Conservation (phyloP, 2,329 filamentous ascomycete genomes). For the Ophiobolus disseminans region DNA sequence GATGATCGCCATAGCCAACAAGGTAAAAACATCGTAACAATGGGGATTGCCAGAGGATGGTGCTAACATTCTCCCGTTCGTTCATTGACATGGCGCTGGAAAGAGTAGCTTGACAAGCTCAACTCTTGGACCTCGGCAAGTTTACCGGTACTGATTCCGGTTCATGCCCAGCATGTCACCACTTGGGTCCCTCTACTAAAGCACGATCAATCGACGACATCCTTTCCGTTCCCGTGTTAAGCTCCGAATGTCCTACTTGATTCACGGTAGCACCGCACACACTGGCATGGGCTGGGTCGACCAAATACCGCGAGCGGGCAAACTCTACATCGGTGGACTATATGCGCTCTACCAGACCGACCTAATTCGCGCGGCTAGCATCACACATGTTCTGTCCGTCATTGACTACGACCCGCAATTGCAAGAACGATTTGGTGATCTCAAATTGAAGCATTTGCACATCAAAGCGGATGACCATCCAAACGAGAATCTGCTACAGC, state of each 20-base stretch:
- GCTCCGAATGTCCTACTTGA: conserved; percentile 37
- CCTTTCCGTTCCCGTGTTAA: neutral
- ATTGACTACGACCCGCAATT: conserved; percentile 43
- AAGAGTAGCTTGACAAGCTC: no score
- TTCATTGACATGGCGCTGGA: no score
- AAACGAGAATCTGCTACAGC: conserved; percentile 38
- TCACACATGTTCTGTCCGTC: conserved; percentile 43
- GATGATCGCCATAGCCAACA: no score
- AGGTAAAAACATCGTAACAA: no score
- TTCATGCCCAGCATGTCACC: neutral
- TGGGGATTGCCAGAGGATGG: no score
- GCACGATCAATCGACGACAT: neutral
- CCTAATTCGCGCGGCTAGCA: conserved; percentile 38
- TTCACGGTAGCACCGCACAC: conserved; percentile 39
- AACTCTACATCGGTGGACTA: conserved; percentile 52
- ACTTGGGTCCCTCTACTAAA: neutral
- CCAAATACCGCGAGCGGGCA: conserved; percentile 41
- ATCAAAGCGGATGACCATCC: conserved; percentile 44
- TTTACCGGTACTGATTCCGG: no score
- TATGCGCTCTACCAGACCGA: conserved; percentile 52
- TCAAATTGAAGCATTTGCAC: conserved; percentile 40
- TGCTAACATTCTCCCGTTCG: no score
- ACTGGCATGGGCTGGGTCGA: conserved; percentile 51
- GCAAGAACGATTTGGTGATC: conserved; percentile 31
- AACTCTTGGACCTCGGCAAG: neutral